Conservation (phyloP, 768 basidiomycete genomes). For the Leccinum barrowsii region DNA sequence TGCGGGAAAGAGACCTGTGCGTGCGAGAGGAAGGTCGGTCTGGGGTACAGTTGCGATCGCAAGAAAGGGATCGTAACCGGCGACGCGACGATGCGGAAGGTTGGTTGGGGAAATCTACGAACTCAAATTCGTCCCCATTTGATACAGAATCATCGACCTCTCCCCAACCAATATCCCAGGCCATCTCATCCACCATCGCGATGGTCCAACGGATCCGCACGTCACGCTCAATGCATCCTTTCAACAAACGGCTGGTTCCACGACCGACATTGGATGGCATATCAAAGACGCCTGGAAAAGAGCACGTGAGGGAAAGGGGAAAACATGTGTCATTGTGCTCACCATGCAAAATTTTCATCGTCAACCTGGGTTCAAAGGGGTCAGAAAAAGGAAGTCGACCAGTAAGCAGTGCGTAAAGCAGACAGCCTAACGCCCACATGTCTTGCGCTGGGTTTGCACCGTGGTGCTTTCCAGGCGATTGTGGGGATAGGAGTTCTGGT, state of each 20-base stretch:
- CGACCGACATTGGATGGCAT: slow-evolving; percentile 54
- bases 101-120: slow-evolving; percentile 18
- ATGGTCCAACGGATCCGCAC: slow-evolving; percentile 73
- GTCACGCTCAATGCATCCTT: slow-evolving; percentile 74
- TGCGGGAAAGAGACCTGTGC: slow-evolving; percentile 49
- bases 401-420: slow-evolving; percentile 81
- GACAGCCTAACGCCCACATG: slow-evolving; percentile 92
- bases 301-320: slow-evolving; percentile 7
- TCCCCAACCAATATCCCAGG: slow-evolving; percentile 78
- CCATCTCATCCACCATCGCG: slow-evolving; percentile 71
- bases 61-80: slow-evolving; percentile 30
- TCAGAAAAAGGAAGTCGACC: slow-evolving; percentile 88
- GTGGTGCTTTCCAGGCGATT: slow-evolving; percentile 34
- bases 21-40: slow-evolving; percentile 27
- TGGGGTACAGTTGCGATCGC: slow-evolving; percentile 10
- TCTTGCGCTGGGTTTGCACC: slow-evolving; percentile 72
- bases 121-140: slow-evolving; percentile 29
- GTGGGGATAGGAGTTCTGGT: slow-evolving; percentile 78
- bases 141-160: slow-evolving; percentile 38
- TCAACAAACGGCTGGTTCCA: slow-evolving; percentile 64
- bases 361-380: slow-evolving; percentile 85
- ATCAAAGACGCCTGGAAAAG: slow-evolving; percentile 54
- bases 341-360: slow-evolving; percentile 90
- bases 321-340: slow-evolving; percentile 28
- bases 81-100: slow-evolving; percentile 16